Conservation (phyloP, 129 eudicot species). For the Artemisia annua region DNA sequence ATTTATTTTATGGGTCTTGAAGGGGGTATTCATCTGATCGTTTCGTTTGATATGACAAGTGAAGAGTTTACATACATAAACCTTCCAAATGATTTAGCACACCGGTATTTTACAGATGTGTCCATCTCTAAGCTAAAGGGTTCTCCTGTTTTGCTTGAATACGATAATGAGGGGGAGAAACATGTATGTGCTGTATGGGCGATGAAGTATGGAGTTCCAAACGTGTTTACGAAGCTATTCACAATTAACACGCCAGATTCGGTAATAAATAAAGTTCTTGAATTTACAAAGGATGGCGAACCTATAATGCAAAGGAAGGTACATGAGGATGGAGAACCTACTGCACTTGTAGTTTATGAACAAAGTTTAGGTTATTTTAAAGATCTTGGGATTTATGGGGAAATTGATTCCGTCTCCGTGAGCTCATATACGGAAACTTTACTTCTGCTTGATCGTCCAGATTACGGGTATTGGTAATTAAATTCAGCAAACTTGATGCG, state of each 20-base stretch:
- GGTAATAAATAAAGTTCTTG: background rate
- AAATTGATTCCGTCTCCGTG: no score
- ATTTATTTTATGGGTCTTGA: background rate
- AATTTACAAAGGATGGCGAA: background rate
- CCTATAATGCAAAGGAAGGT: background rate
- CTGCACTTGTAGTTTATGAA: no score
- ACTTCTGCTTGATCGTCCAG: no score
- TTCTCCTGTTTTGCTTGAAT: background rate
- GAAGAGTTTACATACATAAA: background rate
- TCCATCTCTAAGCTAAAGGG: background rate
- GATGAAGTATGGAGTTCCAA: background rate
- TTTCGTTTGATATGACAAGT: background rate
- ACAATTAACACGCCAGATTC: background rate
- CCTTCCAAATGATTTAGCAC: background rate
- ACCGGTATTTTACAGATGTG: background rate
- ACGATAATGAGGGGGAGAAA: background rate
- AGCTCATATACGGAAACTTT: no score
- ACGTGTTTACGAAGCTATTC: background rate
- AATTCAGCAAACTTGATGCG: no score
- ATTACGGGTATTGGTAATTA: no score
- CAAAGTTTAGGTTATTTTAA: no score
- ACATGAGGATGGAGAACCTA: no score
- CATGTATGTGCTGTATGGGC: background rate
- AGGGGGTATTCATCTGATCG: background rate
- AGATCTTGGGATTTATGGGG: no score